These are phyloP conservation scores for Sugiyamaella sp. DNA, from an alignment of 1,139 yeast species.

Conservation along the genomic window DNA sequence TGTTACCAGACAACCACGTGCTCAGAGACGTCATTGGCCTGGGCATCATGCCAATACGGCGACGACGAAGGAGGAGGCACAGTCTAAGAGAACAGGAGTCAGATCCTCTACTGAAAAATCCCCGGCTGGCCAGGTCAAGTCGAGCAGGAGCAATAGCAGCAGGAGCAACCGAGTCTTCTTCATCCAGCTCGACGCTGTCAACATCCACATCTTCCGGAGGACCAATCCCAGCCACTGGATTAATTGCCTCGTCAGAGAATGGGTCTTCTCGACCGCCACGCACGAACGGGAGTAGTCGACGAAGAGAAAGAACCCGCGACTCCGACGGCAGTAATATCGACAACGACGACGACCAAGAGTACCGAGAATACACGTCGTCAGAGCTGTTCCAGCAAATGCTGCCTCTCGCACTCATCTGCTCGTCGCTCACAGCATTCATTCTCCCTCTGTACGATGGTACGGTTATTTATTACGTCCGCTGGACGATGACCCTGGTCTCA, in stretches of 20 bases:
- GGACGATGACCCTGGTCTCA: constrained; percentile 31
- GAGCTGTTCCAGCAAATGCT: constrained; percentile 27
- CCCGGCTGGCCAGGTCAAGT: neutral
- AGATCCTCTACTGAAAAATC: neutral
- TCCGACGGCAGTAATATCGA: neutral
- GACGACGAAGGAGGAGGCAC: neutral
- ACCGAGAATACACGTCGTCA: constrained; percentile 3
- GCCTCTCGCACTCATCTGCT: constrained; percentile 28
- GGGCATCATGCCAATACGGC: neutral
- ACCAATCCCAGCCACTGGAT: neutral
- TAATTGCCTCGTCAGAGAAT: neutral
- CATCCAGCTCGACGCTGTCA: neutral
- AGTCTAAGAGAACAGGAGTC: neutral
- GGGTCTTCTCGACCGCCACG: neutral
- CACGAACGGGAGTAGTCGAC: neutral
- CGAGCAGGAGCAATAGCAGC: constrained; percentile 7
- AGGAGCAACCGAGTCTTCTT: neutral
- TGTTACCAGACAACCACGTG: constrained; percentile 26
- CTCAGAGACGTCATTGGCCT: constrained; percentile 11
- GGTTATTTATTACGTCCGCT: constrained; percentile 26
- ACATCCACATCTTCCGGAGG: neutral
- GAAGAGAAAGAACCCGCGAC: constrained; percentile 3
- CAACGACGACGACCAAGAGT: neutral
- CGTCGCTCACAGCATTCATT: constrained; percentile 32
- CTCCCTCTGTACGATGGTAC: constrained; percentile 32